These are phyloP conservation scores for Candida pseudofarinosa DNA, from an alignment of 805 yeast species.

Conservation along the genomic window DNA sequence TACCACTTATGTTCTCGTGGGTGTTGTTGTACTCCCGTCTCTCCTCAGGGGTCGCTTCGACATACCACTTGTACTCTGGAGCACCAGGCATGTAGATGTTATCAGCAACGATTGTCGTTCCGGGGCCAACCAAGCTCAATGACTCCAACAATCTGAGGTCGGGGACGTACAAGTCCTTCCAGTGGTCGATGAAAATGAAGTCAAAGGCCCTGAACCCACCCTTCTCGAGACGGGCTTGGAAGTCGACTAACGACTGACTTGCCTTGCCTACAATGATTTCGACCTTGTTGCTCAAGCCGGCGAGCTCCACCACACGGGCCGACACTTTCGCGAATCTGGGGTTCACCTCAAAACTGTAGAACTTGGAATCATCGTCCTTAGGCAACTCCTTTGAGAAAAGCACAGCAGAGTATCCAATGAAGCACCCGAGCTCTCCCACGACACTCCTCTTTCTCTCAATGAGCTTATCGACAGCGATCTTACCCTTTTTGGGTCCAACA, in stretches of 20 bases:
- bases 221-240: constrained; percentile 14
- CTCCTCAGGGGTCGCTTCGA: constrained; percentile 33
- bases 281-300: constrained; percentile 28
- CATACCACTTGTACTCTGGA: constrained; percentile 37
- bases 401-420: constrained; percentile 36
- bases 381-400: constrained; percentile 25
- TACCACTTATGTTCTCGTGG: constrained; percentile 23
- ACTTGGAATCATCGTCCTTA: constrained; percentile 21
- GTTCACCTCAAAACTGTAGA: constrained; percentile 31
- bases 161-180: constrained; percentile 34
- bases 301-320: constrained; percentile 23
- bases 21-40: constrained; percentile 26
- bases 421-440: constrained; percentile 32
- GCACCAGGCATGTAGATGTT: constrained; percentile 34
- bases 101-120: constrained; percentile 37
- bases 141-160: constrained; percentile 41
- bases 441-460: constrained; percentile 18
- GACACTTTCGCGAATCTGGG: constrained; percentile 29
- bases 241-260: constrained; percentile 20
- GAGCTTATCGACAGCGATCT: constrained; percentile 20
- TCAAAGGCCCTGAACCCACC: constrained; percentile 22
- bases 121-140: constrained; percentile 34
- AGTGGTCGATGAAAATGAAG: constrained; percentile 39
- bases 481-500: constrained; percentile 29
- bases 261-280: constrained; percentile 33